These are phyloP conservation scores for Castanea crenata DNA, from an alignment of 306 rosid genomes.

Conservation along the genomic window DNA sequence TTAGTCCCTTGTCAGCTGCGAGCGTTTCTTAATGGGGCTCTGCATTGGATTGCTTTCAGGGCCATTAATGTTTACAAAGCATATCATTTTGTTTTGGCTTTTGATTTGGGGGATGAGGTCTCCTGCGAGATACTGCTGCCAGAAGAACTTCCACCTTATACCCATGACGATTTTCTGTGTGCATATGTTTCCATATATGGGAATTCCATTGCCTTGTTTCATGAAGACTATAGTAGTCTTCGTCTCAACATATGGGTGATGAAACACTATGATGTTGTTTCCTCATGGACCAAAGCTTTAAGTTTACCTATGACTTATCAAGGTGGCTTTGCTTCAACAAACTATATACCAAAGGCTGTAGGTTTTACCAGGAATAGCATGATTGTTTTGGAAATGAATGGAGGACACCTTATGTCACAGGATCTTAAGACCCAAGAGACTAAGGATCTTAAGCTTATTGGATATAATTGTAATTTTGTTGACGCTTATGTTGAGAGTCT, in stretches of 20 bases:
- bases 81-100: slow-evolving; percentile 17
- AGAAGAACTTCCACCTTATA: not conserved
- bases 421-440: not conserved
- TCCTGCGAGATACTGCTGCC: slow-evolving; percentile 16
- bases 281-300: slow-evolving; percentile 23
- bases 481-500: slow-evolving; percentile 14
- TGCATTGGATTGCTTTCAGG: slow-evolving; percentile 29
- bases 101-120: slow-evolving; percentile 18
- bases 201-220: slow-evolving; percentile 12
- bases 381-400: no score
- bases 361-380: no score
- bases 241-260: slow-evolving; percentile 1
- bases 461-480: not conserved
- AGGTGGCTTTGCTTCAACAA: not conserved
- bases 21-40: not conserved
- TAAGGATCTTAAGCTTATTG: slow-evolving; percentile 11
- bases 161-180: no score
- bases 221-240: no score
- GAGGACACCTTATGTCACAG: no score
- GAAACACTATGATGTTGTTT: slow-evolving; percentile 27
- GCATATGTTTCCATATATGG: not conserved
- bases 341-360: not conserved
- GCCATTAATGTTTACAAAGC: not conserved
- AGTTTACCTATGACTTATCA: no score
- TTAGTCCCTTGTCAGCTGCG: no score